Evolutionary conservation across 2,329 filamentous ascomycete species (phyloP), one percentile per base, ranked within the genome.

Genomic region (Colletotrichum plurivorum): DNA sequence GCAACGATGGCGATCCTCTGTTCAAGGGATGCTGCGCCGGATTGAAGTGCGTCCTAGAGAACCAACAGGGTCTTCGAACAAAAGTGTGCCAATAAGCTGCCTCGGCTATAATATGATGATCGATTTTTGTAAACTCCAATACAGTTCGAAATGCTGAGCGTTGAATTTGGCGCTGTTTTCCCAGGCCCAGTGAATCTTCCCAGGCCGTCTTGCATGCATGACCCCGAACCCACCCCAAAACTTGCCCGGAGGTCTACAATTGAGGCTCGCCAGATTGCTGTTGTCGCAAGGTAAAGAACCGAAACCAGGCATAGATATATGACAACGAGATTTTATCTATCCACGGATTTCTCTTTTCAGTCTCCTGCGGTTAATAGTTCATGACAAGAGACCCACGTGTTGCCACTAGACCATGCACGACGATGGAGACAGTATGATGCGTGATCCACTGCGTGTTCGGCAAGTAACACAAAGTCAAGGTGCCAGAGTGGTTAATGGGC

Each of bases 401-500:
- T 4, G 4, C 41, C 41, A 43, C 41, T 43, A 43, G 13, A 43
- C 13, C 10, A 16, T 43, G 41, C 41, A 43, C 41, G 13, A 43
- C 4, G 6, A 43, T 15, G 41, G 41, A 15, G 41, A 43, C 9
- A 1, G 2, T 43, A 43, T 15, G 13, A 2, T n/a, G 13, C 13
- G 13, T 15, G 16, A 43, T n/a, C 41, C 41, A n/a, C 41, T 5
- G 1, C 1, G 1, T 0, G 1, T 15, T 43, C 41, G 1, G 10
- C 31, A 36, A 36, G 8, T 15, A 4, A n/a, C 13, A 16, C 12
- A 43, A 6, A n/a, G 54, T 56, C 54, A 56, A 56, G 54, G 54
- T 56, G 54, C 54, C 55, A 58, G 55, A 58, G 55, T 58, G 55
- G 55, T 58, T 58, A 58, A 58, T 58, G 55, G 41, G 55, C 55